Base-by-base conservation (phyloP, 1,284 basidiomycete species). In the Cystobasidiaceae sp. region DNA sequence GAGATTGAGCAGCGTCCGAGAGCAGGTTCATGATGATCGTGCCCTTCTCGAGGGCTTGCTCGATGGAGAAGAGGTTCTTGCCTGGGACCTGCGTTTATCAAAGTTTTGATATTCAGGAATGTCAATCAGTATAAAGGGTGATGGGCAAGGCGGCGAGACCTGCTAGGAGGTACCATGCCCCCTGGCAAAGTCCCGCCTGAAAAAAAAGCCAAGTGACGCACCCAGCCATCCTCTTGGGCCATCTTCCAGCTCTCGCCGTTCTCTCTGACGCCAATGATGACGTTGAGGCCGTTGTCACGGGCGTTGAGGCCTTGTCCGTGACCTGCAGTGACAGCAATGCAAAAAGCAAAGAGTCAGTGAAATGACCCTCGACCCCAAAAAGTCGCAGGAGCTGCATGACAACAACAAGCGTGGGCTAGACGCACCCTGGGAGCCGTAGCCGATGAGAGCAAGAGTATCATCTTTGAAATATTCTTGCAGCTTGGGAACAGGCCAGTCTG, bases 11-110 rank as follows among this genome's bases (percentile, higher is more conserved):
- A 58, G 96, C 96, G 77, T 99, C 96, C 60, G 93, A 97, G 73
- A 99, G 86, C 66, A 99, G 83, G 84, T 97, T 97, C 96, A 98
- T 98, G 84, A 98, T 90, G 83, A 97, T 96, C 41, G 94, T 96
- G 56, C 94, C 96, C 73, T 84, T 85, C 73, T 88, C 83, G 79
- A 97, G 97, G 70, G 96, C 96, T 80, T 97, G 93, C 75, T 97
- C 91, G 74, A 99, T 97, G 74, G 93, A 83, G 85, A 99, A 98
- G 73, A 99, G 86, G 72, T 90, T 97, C 84, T 97, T 88, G 73
- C 93, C 94, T 54, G 94, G 93, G 34, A 96, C 85, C 87, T 89
- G 67, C 27, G 32, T n/a, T n/a, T n/a, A n/a, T n/a, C n/a, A n/a
- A n/a, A n/a, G n/a, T n/a, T n/a, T n/a, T n/a, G n/a, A n/a, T n/a